Evolutionary conservation across 2,329 filamentous ascomycete genomes (phyloP).

Genomic region (Neonectria ditissima): DNA sequence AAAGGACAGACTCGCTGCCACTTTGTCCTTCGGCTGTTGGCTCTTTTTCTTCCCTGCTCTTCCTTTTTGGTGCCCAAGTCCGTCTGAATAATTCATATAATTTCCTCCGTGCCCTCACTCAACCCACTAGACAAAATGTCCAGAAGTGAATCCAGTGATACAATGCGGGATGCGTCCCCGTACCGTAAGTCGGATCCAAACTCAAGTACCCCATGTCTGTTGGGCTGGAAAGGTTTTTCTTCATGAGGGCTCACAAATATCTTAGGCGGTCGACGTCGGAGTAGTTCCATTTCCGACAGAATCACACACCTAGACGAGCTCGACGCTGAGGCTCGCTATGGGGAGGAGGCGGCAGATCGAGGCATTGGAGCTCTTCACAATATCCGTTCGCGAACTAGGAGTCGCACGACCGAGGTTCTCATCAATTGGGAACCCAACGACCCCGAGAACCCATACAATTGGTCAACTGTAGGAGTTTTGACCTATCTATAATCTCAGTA

Average conservation of each 20-base stretch:
- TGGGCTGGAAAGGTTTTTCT: background rate
- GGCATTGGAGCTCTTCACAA: constrained; percentile 49
- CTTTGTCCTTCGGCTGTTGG: constrained; percentile 9
- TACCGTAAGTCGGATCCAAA: constrained; percentile 39
- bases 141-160: constrained; percentile 44
- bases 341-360: constrained; percentile 55
- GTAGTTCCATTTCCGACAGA: constrained; percentile 39
- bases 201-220: background rate
- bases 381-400: constrained; percentile 50
- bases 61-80: constrained; percentile 20
- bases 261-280: constrained; percentile 42
- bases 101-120: constrained; percentile 8
- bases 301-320: constrained; percentile 50
- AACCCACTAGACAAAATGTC: constrained; percentile 37
- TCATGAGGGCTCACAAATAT: constrained; percentile 30
- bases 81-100: constrained; percentile 28
- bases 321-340: constrained; percentile 56
- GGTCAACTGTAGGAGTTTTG: constrained; percentile 52
- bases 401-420: constrained; percentile 49
- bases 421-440: constrained; percentile 62
- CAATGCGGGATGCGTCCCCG: constrained; percentile 42
- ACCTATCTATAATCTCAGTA: background rate
- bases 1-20: constrained; percentile 14
- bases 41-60: constrained; percentile 1
- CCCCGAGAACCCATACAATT: constrained; percentile 66